Percentiles rank a stretch among this genome's conserved stretches.
These are phyloP conservation scores for Daldinia concentrica DNA, from an alignment of 495 filamentous ascomycete species.

Conservation along the genomic window DNA sequence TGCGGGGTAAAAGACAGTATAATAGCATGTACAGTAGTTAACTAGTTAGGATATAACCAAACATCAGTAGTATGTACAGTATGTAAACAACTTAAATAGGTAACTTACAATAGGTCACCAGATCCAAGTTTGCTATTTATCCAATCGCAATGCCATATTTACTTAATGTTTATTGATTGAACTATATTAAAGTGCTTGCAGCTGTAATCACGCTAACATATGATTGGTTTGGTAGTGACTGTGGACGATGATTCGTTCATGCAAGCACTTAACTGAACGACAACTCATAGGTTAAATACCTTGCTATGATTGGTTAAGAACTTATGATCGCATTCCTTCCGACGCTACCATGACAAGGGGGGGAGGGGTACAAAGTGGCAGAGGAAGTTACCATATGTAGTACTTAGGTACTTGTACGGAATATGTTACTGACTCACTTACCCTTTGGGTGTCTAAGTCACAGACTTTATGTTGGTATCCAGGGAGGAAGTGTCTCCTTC, in stretches of 20 bases:
- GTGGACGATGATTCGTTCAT: conserved; percentile 32
- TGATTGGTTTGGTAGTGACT: conserved; percentile 24
- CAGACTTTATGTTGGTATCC: neutral
- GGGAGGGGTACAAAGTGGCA: conserved; percentile 4
- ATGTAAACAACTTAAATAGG: conserved; percentile 1
- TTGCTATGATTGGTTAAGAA: conserved; percentile 28
- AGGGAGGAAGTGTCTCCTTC: neutral
- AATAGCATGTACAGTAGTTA: neutral
- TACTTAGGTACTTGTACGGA: neutral
- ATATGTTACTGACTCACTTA: conserved; percentile 9
- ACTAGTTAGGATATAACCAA: neutral
- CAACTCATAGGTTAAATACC: conserved; percentile 30
- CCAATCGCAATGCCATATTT: conserved; percentile 14
- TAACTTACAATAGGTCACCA: conserved; percentile 25
- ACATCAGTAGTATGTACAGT: neutral
- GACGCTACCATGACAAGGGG: conserved; percentile 22
- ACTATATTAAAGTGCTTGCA: conserved; percentile 30
- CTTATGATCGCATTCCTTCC: conserved; percentile 27
- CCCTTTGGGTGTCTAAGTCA: neutral
- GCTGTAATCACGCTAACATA: conserved; percentile 12
- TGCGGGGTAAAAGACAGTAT: conserved; percentile 30
- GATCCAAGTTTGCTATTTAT: conserved; percentile 9
- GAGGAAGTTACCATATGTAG: neutral
- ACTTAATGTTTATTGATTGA: conserved; percentile 23
- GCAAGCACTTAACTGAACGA: conserved; percentile 39